These are phyloP conservation scores for Symbiodinium natans DNA, from an alignment of 73 alveolate species.

Conservation along the genomic window DNA sequence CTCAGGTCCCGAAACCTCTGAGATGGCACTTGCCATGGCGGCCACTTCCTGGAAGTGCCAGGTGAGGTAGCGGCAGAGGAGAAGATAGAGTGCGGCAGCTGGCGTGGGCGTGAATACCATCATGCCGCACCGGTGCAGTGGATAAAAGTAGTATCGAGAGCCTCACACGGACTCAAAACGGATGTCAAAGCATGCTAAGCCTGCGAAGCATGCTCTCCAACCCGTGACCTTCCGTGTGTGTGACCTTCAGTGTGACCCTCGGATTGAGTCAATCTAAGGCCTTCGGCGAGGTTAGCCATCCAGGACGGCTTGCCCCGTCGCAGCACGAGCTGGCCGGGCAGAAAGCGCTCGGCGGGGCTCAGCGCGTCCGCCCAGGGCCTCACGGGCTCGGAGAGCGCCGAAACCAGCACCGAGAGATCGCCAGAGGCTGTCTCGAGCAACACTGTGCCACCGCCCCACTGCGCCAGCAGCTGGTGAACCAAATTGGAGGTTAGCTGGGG, in stretches of 20 bases:
- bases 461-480: conserved; percentile 69
- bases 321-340: conserved; percentile 90
- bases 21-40: conserved; percentile 69
- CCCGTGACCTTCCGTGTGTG: not conserved
- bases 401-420: conserved; percentile 37
- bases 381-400: conserved; percentile 47
- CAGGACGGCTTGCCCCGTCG: conserved; percentile 51
- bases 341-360: conserved; percentile 58
- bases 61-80: conserved; percentile 63
- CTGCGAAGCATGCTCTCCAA: not conserved
- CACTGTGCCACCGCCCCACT: conserved; percentile 61
- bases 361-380: conserved; percentile 39
- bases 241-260: not conserved
- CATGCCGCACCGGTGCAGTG: conserved; percentile 66
- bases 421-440: conserved; percentile 49
- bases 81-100: conserved; percentile 14
- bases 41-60: conserved; percentile 88
- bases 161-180: not conserved
- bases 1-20: conserved; percentile 47
- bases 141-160: conserved; percentile 59
- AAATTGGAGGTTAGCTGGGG: conserved; percentile 4
- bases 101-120: conserved; percentile 32
- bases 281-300: conserved; percentile 60
- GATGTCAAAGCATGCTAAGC: not conserved
- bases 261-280: not conserved